Base-by-base conservation (phyloP, 1,284 basidiomycete species). In the Mycena citricolor region DNA sequence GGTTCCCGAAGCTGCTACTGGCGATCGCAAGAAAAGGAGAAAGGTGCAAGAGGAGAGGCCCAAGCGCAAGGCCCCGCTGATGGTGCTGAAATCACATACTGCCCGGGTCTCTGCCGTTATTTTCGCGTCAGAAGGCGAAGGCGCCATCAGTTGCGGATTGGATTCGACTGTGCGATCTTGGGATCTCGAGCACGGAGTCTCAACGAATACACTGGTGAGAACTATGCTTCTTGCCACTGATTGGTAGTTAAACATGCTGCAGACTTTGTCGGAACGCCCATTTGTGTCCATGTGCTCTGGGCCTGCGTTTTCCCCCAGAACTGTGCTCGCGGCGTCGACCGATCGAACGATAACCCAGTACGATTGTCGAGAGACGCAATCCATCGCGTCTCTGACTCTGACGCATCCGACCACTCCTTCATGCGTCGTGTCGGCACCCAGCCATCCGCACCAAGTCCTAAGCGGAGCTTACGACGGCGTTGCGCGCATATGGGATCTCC, bases 401-500 rank as follows among this genome's bases (percentile, higher is more conserved):
- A 52, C 70, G 24, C 89, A 92, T 57, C 71, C 82, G 4, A 77
- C 86, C 0, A 87, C 86, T 5, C 89, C 92, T 0, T 85, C 88
- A 0, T 82, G 83, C 44, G 64, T 94, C 14, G 71, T 75, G 1
- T 62, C 77, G 0, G 73, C 74, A 0, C 55, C 65, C 3, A 52
- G 41, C 4, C 54, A 54, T 8, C 55, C 62, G 13, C 61, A 86
- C 56, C 88, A 90, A 53, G 71, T 94, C 14, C 73, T 87, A 7
- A 87, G 81, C 1, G 93, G 90, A 2, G 83, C 85, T 0, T 93
- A 94, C 61, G 89, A 93, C 51, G 90, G 91, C 25, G 69, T 83
- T 1, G 82, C 87, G 2, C 77, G 91, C 20, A 69, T 97, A 14
- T 97, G 92, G 92, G 94, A 97, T 63, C 66, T 92, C 21, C 74